Evolutionary conservation across 208 protist genomes (phyloP).

Genomic region (Wallacemonas sp.): DNA sequence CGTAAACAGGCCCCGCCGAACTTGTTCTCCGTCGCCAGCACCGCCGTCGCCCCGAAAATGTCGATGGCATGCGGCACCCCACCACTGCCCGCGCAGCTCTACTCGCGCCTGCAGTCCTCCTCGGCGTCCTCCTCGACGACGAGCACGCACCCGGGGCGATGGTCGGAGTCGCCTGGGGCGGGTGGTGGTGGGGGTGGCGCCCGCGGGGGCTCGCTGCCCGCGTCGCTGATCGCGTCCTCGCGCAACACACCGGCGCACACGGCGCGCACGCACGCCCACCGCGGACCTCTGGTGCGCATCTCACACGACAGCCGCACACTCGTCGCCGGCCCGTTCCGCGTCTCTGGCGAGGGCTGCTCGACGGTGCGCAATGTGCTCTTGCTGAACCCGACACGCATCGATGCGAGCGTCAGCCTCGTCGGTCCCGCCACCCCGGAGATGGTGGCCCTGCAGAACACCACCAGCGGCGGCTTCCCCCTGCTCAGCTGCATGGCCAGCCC

Average conservation of each 20-base stretch:
- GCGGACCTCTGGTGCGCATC: slow-evolving; percentile 41
- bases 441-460: slow-evolving; percentile 3
- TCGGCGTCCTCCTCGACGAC: background rate
- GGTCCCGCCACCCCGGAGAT: slow-evolving; percentile 8
- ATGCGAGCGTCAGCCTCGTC: slow-evolving; percentile 11
- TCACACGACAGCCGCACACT: slow-evolving; percentile 61
- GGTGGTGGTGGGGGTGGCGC: background rate
- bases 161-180: background rate
- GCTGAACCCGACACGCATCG: slow-evolving; percentile 56
- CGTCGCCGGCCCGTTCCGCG: slow-evolving; percentile 72
- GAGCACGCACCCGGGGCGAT: background rate
- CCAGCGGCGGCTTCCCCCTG: background rate
- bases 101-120: background rate
- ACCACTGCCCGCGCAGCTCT: background rate
- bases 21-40: background rate
- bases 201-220: background rate
- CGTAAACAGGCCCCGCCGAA: background rate
- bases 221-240: background rate
- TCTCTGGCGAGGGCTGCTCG: slow-evolving; percentile 71
- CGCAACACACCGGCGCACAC: background rate
- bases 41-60: background rate
- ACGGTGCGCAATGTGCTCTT: slow-evolving; percentile 85
- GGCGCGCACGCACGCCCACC: background rate
- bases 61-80: background rate
- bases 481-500: slow-evolving; percentile 3